Conservation (phyloP, 2,329 filamentous ascomycete species). For the Colletotrichum orbiculare region DNA sequence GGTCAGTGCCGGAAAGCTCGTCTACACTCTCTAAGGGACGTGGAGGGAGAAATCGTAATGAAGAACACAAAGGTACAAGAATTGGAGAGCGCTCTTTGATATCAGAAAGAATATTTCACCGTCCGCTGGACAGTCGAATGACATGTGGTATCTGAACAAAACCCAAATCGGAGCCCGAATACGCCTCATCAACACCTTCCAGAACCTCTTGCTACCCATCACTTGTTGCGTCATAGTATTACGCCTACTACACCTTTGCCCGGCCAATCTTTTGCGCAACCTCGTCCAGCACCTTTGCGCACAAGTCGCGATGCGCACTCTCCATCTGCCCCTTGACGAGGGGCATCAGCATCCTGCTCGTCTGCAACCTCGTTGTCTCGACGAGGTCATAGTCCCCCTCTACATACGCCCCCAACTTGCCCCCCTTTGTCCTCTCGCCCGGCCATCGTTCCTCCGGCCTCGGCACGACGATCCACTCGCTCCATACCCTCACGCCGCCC, state of each 20-base stretch:
- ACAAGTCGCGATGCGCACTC: constrained; percentile 45
- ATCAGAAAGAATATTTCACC: background rate
- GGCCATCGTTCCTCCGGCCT: constrained; percentile 38
- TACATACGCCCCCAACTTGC: constrained; percentile 32
- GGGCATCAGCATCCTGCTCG: constrained; percentile 49
- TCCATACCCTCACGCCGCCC: constrained; percentile 56
- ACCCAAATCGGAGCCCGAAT: background rate
- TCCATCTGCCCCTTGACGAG: constrained; percentile 46
- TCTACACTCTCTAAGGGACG: constrained; percentile 47
- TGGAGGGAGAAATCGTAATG: background rate
- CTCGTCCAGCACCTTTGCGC: constrained; percentile 46
- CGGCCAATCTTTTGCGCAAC: constrained; percentile 39
- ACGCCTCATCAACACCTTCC: too few species aligned
- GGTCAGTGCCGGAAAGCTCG: constrained; percentile 55
- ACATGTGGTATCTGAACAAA: constrained; percentile 27
- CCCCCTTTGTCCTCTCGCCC: constrained; percentile 20
- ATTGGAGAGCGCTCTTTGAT: background rate
- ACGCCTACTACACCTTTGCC: constrained; percentile 7
- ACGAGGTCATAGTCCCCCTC: constrained; percentile 47
- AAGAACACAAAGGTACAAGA: background rate
- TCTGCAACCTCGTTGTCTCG: constrained; percentile 47
- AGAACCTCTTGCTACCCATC: background rate
- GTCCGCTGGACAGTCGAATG: too few species aligned
- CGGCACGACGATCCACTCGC: constrained; percentile 45
- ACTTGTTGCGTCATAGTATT: background rate